These are phyloP conservation scores for Populus tomentosa DNA, from an alignment of 441 rosid genomes.

Conservation along the genomic window DNA sequence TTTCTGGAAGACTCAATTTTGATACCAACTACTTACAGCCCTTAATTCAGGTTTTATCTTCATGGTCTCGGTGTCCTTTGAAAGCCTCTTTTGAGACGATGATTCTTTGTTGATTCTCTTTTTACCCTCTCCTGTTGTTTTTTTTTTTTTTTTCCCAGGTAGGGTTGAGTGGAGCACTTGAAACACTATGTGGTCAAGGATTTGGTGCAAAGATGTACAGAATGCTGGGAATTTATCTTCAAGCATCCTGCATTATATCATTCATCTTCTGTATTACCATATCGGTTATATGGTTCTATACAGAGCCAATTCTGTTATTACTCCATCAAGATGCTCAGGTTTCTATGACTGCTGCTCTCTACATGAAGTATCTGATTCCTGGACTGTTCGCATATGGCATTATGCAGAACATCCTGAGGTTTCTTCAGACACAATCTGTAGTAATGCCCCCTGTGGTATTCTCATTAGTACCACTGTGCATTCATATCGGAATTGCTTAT, in stretches of 20 bases:
- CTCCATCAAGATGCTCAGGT: slow-evolving; percentile 53
- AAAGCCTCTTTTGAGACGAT: neutral
- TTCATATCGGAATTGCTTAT: slow-evolving; percentile 46
- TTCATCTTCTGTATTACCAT: slow-evolving; percentile 35
- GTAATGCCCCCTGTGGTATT: slow-evolving; percentile 44
- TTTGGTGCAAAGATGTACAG: slow-evolving; percentile 60
- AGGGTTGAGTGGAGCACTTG: slow-evolving; percentile 80
- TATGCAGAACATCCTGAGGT: slow-evolving; percentile 60
- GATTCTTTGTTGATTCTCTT: neutral
- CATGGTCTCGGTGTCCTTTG: too few relatives aligned
- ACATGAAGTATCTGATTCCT: slow-evolving; percentile 59
- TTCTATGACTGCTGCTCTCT: slow-evolving; percentile 44
- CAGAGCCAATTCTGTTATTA: slow-evolving; percentile 41
- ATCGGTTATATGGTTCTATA: slow-evolving; percentile 53
- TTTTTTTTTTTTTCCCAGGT: slow-evolving; percentile 24
- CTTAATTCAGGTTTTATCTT: neutral
- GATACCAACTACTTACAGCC: neutral
- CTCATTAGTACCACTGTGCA: slow-evolving; percentile 37
- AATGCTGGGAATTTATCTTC: slow-evolving; percentile 65
- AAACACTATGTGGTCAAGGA: slow-evolving; percentile 85
- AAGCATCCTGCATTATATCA: slow-evolving; percentile 68
- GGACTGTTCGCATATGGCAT: slow-evolving; percentile 67
- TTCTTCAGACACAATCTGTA: slow-evolving; percentile 69
- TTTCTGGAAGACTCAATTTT: neutral
- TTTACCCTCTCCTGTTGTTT: neutral